Evolutionary conservation across 495 filamentous ascomycete species (phyloP).

Genomic region (Penicillium roqueforti): DNA sequence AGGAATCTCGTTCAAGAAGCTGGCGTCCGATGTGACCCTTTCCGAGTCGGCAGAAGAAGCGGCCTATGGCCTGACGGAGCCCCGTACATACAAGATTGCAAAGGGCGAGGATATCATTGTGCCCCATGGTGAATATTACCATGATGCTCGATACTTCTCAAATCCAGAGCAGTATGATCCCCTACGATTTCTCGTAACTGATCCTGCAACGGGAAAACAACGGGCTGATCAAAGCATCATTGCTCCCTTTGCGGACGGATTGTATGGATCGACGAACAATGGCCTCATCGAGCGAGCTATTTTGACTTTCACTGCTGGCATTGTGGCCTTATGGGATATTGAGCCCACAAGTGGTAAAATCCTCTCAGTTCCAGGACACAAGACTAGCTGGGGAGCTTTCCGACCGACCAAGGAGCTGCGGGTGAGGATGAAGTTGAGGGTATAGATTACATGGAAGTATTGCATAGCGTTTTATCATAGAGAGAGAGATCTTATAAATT

Average conservation of each 20-base stretch:
- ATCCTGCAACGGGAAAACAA: conserved; percentile 30
- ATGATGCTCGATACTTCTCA: conserved; percentile 44
- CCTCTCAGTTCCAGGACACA: conserved; percentile 31
- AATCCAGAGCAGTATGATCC: conserved; percentile 51
- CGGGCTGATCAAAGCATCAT: conserved; percentile 28
- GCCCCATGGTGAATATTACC: conserved; percentile 47
- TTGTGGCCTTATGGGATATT: conserved; percentile 52
- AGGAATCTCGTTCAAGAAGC: conserved; percentile 41
- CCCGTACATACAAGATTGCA: conserved; percentile 40
- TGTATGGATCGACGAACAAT: conserved; percentile 44
- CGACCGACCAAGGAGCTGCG: conserved; percentile 34
- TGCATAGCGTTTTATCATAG: neutral
- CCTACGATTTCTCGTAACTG: conserved; percentile 46
- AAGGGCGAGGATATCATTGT: conserved; percentile 48
- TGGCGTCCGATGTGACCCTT: conserved; percentile 42
- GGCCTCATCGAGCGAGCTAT: conserved; percentile 49
- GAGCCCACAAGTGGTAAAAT: conserved; percentile 32
- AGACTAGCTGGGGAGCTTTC: conserved; percentile 34
- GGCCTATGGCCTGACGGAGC: conserved; percentile 17
- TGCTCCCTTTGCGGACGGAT: conserved; percentile 44
- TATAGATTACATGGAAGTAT: conserved; percentile 13
- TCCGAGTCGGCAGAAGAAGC: conserved; percentile 43
- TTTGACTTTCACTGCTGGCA: conserved; percentile 42
- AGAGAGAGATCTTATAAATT: neutral
- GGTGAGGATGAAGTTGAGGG: conserved; percentile 32